These are phyloP conservation scores for Yamadazyma oceani DNA, from an alignment of 1,139 yeast species.

Conservation along the genomic window DNA sequence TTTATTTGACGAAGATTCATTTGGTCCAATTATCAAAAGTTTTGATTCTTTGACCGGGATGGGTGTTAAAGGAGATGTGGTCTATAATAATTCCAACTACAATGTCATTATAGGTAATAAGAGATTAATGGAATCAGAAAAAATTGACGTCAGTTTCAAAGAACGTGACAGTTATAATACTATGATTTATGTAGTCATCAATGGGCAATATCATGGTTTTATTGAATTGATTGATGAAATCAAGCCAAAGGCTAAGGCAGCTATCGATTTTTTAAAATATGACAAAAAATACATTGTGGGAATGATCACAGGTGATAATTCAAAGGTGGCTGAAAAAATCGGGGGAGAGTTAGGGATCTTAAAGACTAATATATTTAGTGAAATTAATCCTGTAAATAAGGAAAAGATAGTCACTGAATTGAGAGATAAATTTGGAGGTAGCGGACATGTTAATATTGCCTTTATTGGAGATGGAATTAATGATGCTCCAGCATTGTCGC, in stretches of 20 bases:
- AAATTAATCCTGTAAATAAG: constrained; percentile 76
- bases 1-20: constrained; percentile 37
- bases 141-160: constrained; percentile 6
- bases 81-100: constrained; percentile 19
- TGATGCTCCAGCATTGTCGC: constrained; percentile 93
- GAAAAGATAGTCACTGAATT: constrained; percentile 63
- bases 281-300: constrained; percentile 65
- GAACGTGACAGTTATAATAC: constrained; percentile 25
- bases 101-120: constrained; percentile 58
- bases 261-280: constrained; percentile 53
- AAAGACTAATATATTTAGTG: constrained; percentile 65
- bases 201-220: constrained; percentile 61
- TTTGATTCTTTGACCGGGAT: constrained; percentile 64
- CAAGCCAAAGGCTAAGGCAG: constrained; percentile 62
- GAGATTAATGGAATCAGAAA: constrained; percentile 37
- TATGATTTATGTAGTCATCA: constrained; percentile 46
- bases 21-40: constrained; percentile 28
- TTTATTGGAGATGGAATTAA: constrained; percentile 97
- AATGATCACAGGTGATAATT: constrained; percentile 88
- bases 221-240: constrained; percentile 70
- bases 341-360: constrained; percentile 72
- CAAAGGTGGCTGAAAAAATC: constrained; percentile 59
- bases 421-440: constrained; percentile 43
- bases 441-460: constrained; percentile 51
- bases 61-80: constrained; percentile 61